phyloP scores from a whole-genome alignment of 345 rosid species.

The Combretum micranthum region DNA sequence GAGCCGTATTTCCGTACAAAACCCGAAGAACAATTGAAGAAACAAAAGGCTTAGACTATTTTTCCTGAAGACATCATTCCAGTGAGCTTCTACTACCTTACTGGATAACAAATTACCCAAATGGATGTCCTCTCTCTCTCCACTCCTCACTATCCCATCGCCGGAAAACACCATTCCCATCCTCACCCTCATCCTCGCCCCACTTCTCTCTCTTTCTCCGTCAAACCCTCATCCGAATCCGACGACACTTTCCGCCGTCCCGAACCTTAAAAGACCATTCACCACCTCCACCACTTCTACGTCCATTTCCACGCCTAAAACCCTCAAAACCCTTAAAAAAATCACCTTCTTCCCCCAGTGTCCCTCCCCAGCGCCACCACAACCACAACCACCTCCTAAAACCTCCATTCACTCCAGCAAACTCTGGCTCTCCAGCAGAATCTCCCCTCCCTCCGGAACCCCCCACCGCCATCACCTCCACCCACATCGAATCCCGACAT shows the following conservation, averaged over 20 bases:
- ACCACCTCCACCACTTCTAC: constrained; percentile 11
- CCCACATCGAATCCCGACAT: not conserved
- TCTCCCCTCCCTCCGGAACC: constrained; percentile 54
- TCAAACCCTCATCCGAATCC: constrained; percentile 24
- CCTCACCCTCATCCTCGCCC: constrained; percentile 14
- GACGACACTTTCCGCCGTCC: constrained; percentile 58
- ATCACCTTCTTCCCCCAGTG: constrained; percentile 18
- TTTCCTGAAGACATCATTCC: too few species aligned
- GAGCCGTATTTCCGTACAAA: too few species aligned
- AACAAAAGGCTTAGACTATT: too few species aligned
- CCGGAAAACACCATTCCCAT: constrained; percentile 16
- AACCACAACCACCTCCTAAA: not conserved
- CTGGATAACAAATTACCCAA: not conserved
- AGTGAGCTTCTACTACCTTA: not conserved
- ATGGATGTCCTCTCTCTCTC: constrained; percentile 24
- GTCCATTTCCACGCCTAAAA: constrained; percentile 17
- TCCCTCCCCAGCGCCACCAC: too few species aligned
- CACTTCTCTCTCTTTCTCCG: constrained; percentile 40
- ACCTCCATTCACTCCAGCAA: constrained; percentile 40
- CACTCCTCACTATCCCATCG: constrained; percentile 13
- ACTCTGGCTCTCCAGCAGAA: constrained; percentile 74
- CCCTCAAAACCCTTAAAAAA: constrained; percentile 51
- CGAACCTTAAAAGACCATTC: constrained; percentile 12
- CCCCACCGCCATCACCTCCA: constrained; percentile 13
- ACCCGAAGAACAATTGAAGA: too few species aligned